Evolutionary conservation across 2,329 filamentous ascomycete genomes (phyloP).

Genomic region (Colletotrichum lentis): DNA sequence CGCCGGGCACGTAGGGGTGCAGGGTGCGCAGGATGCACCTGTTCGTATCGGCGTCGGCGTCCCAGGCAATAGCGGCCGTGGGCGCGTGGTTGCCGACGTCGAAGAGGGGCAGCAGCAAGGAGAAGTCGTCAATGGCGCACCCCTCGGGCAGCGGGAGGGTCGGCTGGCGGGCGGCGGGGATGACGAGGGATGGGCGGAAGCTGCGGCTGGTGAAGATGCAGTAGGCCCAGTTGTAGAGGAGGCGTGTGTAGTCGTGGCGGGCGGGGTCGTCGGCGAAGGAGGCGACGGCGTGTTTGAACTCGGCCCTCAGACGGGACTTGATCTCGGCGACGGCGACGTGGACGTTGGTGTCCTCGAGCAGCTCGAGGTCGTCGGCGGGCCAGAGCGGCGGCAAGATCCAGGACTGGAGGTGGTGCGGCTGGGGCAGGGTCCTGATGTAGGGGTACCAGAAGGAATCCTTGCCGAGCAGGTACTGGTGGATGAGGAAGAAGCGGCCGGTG

Average conservation of each 20-base stretch:
- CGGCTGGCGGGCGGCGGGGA: conserved; percentile 48
- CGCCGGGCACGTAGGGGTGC: conserved; percentile 50
- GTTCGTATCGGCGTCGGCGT: conserved; percentile 49
- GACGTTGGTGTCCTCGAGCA: conserved; percentile 64
- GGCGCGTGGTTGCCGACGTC: conserved; percentile 78
- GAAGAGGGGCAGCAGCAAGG: conserved; percentile 73
- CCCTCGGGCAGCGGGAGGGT: conserved; percentile 48
- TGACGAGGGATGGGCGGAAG: conserved; percentile 68
- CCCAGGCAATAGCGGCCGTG: conserved; percentile 67
- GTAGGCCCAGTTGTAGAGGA: conserved; percentile 70
- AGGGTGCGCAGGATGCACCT: conserved; percentile 56
- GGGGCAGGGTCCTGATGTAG: conserved; percentile 72
- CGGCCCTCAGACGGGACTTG: conserved; percentile 53
- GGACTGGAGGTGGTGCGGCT: conserved; percentile 59
- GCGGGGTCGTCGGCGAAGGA: conserved; percentile 39
- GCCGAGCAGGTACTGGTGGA: conserved; percentile 71
- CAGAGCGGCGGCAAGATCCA: conserved; percentile 72
- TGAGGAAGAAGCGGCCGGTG: conserved; percentile 71
- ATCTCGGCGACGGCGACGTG: conserved; percentile 60
- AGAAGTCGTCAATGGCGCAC: conserved; percentile 66
- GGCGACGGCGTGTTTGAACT: conserved; percentile 56
- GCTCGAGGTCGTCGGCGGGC: conserved; percentile 65
- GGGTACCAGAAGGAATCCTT: conserved; percentile 70
- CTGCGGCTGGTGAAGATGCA: conserved; percentile 71
- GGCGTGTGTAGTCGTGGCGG: conserved; percentile 52